Evolutionary conservation across 768 basidiomycete species (phyloP).

Genomic region (Suillus bovinus): DNA sequence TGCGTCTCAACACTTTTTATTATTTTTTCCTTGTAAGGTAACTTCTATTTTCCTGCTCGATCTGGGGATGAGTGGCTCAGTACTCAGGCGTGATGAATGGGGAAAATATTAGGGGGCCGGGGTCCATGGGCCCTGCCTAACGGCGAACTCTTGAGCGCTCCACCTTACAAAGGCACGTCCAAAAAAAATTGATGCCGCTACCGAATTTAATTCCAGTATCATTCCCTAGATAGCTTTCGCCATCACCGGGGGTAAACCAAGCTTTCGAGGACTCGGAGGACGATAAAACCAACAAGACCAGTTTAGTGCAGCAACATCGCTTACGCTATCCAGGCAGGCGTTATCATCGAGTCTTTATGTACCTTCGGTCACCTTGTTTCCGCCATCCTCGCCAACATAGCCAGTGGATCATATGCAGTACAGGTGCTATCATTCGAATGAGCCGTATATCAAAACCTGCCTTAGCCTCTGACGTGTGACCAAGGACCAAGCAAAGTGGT

Average conservation of each 20-base stretch:
- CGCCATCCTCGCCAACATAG: background rate
- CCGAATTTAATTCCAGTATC: background rate
- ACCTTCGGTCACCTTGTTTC: background rate
- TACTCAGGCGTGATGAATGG: background rate
- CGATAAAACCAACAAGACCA: background rate
- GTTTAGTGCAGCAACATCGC: background rate
- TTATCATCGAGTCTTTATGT: background rate
- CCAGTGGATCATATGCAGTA: background rate
- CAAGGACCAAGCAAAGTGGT: background rate
- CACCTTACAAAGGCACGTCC: background rate
- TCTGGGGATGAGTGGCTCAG: constrained; percentile 4
- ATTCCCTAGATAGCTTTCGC: background rate
- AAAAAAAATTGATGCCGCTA: background rate
- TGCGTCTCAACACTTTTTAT: constrained; percentile 21
- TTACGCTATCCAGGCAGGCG: constrained; percentile 2
- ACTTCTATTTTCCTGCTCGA: background rate
- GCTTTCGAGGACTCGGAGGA: background rate
- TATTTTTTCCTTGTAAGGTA: constrained; percentile 12
- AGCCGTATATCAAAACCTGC: background rate
- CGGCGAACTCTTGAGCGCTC: too few species aligned
- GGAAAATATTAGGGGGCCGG: background rate
- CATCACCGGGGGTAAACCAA: background rate
- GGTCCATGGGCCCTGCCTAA: background rate
- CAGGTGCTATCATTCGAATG: background rate
- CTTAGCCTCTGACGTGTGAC: background rate